Evolutionary conservation across 2,329 filamentous ascomycete genomes (phyloP), one percentile per base, ranked within the genome.

Genomic region (Shiraia bambusicola): DNA sequence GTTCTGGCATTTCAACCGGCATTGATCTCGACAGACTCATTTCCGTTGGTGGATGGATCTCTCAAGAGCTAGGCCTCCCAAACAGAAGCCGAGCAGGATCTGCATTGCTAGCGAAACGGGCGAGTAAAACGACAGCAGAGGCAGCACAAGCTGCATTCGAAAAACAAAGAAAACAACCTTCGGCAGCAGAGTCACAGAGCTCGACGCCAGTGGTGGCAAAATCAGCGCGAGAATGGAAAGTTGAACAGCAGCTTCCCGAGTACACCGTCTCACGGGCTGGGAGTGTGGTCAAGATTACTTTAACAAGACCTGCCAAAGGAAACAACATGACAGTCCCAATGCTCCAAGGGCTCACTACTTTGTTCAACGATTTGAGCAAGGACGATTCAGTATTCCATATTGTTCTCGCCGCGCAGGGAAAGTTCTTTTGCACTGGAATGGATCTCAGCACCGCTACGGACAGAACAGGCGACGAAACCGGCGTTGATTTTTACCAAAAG

Each of bases 341-440:
- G 69, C 60, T 72, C 10, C 16, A 50, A 0, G 50, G 60, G 5
- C 37, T 74, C 0, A 69, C 60, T 0, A 26, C 43, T 1, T 46
- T 60, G 0, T 67, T 73, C 28, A 40, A 45, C 10, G 28, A 47
- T 1, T 52, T 51, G 5, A 50, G 49, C 4, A 29, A 15, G 0
- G 61, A 72, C 37, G 28, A 40, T 1, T 47, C 54, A 0, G 50
- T 71, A 4, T 61, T 52, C n/a, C 69, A 69, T 2, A 61, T 74
- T 6, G 53, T 66, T 34, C 42, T 74, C 4, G 66, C 58, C 1
- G 69, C 59, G 0, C 49, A 43, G 2, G 71, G 72, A 6, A 66
- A 61, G 33, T 72, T 57, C 50, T 73, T 73, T 45, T 73, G 69
- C 42, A 70, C 70, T 0, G 71, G 69, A 3, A 70, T 72, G 69